phyloP scores from a whole-genome alignment of 257 asterid species.

The Striga asiatica region DNA sequence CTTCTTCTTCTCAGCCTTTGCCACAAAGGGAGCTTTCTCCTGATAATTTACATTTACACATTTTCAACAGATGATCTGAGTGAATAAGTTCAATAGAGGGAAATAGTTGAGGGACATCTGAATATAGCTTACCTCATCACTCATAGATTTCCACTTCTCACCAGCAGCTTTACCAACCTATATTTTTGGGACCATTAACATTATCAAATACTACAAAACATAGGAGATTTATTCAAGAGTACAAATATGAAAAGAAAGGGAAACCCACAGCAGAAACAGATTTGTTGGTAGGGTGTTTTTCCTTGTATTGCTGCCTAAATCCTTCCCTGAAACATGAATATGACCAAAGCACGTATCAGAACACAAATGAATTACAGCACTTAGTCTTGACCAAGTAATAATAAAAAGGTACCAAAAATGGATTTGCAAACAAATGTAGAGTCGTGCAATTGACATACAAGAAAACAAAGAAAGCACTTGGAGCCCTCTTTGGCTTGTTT shows the following conservation, averaged over 20 bases:
- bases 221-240: background rate
- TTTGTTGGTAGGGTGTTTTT: slow-evolving; percentile 47
- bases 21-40: slow-evolving; percentile 43
- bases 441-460: slow-evolving; percentile 26
- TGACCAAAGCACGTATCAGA: background rate
- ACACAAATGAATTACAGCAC: background rate
- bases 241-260: background rate
- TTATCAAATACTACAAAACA: background rate
- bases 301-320: slow-evolving; percentile 49
- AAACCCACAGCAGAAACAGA: slow-evolving; percentile 57
- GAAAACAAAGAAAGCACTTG: slow-evolving; percentile 62
- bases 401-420: background rate
- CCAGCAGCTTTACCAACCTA: slow-evolving; percentile 77
- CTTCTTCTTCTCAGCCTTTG: slow-evolving; percentile 27
- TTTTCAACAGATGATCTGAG: background rate
- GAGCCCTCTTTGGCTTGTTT: slow-evolving; percentile 61
- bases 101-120: background rate
- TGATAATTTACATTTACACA: background rate
- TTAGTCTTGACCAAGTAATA: background rate
- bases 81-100: background rate
- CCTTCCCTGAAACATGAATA: slow-evolving; percentile 48
- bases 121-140: slow-evolving; percentile 30
- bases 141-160: slow-evolving; percentile 48
- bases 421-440: background rate
- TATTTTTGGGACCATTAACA: background rate